These are phyloP conservation scores for Xylaria nigripes DNA, from an alignment of 495 filamentous ascomycete species.

Conservation along the genomic window DNA sequence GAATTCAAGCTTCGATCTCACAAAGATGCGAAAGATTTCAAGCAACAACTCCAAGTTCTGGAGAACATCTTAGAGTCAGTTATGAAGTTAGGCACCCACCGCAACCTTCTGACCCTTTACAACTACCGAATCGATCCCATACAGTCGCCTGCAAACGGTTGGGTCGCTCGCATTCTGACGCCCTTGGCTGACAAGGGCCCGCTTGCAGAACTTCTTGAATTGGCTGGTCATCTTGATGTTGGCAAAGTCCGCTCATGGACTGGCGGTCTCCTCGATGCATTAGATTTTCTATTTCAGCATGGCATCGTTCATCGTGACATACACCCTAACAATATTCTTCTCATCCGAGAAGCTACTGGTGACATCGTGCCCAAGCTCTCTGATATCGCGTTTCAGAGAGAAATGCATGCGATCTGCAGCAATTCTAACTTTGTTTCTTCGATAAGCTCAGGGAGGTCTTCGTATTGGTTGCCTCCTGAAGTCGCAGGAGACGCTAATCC, in stretches of 20 bases:
- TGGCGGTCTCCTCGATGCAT: slow-evolving; percentile 78
- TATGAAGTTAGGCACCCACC: slow-evolving; percentile 59
- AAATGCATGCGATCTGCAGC: slow-evolving; percentile 50
- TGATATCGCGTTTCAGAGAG: slow-evolving; percentile 59
- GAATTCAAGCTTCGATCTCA: slow-evolving; percentile 50
- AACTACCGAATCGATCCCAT: slow-evolving; percentile 65
- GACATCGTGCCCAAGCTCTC: slow-evolving; percentile 57
- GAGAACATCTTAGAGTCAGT: slow-evolving; percentile 63
- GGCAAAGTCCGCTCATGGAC: slow-evolving; percentile 75
- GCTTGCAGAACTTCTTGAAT: slow-evolving; percentile 68
- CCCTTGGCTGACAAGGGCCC: slow-evolving; percentile 76
- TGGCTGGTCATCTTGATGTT: slow-evolving; percentile 62
- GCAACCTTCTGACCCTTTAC: slow-evolving; percentile 67
- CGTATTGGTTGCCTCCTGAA: slow-evolving; percentile 80
- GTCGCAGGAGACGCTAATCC: slow-evolving; percentile 51
- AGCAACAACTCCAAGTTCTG: slow-evolving; percentile 56
- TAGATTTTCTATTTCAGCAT: slow-evolving; percentile 77
- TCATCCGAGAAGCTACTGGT: slow-evolving; percentile 52
- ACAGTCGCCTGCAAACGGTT: slow-evolving; percentile 36
- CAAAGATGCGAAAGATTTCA: slow-evolving; percentile 50
- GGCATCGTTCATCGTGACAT: slow-evolving; percentile 75
- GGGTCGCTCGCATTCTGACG: slow-evolving; percentile 75
- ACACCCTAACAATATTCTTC: slow-evolving; percentile 65
- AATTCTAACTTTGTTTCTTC: slow-evolving; percentile 37
- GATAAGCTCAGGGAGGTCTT: slow-evolving; percentile 57